Evolutionary conservation across 2,329 filamentous ascomycete genomes (phyloP).

Genomic region (Colletotrichum sp.): DNA sequence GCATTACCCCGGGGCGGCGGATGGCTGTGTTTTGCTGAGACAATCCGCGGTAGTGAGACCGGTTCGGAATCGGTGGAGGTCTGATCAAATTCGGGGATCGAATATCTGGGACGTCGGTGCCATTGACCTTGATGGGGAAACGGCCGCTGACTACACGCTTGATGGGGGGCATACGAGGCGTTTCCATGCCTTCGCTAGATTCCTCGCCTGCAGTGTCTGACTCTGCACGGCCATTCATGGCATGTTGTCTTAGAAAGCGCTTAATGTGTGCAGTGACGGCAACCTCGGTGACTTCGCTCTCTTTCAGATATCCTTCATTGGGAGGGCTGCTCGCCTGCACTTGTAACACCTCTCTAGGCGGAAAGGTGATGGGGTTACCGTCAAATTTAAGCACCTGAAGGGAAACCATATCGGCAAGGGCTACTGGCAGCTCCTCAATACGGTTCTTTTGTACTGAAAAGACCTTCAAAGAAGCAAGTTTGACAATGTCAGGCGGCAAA

Average conservation of each 20-base stretch:
- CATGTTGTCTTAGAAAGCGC: slow-evolving; percentile 61
- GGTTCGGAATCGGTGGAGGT: slow-evolving; percentile 78
- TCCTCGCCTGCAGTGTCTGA: slow-evolving; percentile 64
- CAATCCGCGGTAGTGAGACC: slow-evolving; percentile 80
- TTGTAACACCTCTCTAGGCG: slow-evolving; percentile 73
- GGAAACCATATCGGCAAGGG: slow-evolving; percentile 87
- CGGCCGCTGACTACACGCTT: slow-evolving; percentile 69
- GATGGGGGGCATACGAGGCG: slow-evolving; percentile 70
- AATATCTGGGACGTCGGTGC: slow-evolving; percentile 70
- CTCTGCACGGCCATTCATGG: slow-evolving; percentile 57
- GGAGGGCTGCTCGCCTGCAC: slow-evolving; percentile 60
- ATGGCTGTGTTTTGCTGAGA: slow-evolving; percentile 71
- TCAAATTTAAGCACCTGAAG: slow-evolving; percentile 89
- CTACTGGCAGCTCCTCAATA: slow-evolving; percentile 82
- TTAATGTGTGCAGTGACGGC: slow-evolving; percentile 67
- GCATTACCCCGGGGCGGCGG: slow-evolving; percentile 76
- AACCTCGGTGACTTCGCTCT: slow-evolving; percentile 69
- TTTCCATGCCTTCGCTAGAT: slow-evolving; percentile 78
- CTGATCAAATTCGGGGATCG: slow-evolving; percentile 71
- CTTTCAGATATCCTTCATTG: slow-evolving; percentile 60
- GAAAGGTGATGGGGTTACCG: slow-evolving; percentile 81
- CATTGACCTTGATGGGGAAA: slow-evolving; percentile 76
- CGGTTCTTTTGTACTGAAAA: slow-evolving; percentile 87
- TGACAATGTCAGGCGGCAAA: slow-evolving; percentile 80
- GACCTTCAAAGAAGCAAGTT: slow-evolving; percentile 85